Evolutionary conservation across 2,329 filamentous ascomycete species (phyloP).

Genomic region (Coniochaeta sp.): DNA sequence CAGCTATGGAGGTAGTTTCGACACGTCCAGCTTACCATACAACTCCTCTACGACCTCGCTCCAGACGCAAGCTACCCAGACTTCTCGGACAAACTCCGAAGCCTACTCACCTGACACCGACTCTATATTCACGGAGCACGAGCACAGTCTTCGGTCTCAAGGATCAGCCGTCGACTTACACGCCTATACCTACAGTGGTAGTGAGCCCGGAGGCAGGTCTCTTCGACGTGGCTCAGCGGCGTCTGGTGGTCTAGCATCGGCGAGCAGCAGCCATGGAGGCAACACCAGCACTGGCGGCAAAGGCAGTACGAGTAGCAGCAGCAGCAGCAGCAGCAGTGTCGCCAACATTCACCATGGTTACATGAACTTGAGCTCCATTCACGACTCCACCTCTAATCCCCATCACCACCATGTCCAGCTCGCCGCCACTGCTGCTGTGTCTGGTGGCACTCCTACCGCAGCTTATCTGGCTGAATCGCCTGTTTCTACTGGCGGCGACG

Average conservation of each 20-base stretch:
- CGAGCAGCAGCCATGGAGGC: constrained; percentile 9
- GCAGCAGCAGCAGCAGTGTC: neutral
- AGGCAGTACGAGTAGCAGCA: neutral
- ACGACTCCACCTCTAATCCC: neutral
- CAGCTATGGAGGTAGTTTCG: constrained; percentile 13
- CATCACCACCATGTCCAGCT: neutral
- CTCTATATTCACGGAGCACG: constrained; percentile 17
- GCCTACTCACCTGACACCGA: constrained; percentile 9
- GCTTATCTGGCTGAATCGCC: neutral
- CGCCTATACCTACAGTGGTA: constrained; percentile 18
- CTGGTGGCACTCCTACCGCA: neutral
- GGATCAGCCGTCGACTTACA: constrained; percentile 16
- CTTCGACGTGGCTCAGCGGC: constrained; percentile 17
- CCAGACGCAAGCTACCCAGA: neutral
- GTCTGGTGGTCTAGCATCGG: constrained; percentile 16
- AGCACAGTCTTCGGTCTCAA: constrained; percentile 17
- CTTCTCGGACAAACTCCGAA: constrained; percentile 11
- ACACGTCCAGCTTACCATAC: constrained; percentile 7
- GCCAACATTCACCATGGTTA: neutral
- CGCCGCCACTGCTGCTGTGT: neutral
- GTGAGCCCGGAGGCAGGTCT: constrained; percentile 16
- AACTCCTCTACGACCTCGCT: constrained; percentile 2
- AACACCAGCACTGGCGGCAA: neutral
- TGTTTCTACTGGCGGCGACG: neutral
- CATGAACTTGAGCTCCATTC: neutral